These are phyloP conservation scores for Priceomyces medius DNA, from an alignment of 805 yeast species.

Conservation along the genomic window DNA sequence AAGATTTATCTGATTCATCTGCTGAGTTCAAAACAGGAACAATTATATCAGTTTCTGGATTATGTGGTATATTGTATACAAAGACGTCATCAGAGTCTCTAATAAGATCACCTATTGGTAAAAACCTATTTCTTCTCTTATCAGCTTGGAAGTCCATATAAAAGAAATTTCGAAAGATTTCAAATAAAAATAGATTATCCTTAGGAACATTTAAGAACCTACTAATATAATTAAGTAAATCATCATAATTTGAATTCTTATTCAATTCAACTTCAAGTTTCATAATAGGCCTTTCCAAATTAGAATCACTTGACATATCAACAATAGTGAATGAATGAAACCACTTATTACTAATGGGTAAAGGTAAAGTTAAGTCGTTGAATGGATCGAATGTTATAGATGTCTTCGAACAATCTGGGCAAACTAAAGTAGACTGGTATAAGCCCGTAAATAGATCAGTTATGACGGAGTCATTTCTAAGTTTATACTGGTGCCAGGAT, in stretches of 20 bases:
- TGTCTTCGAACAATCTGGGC: conserved; percentile 79
- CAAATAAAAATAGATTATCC: conserved; percentile 29
- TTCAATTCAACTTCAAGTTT: conserved; percentile 69
- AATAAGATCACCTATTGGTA: conserved; percentile 69
- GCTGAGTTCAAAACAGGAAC: conserved; percentile 59
- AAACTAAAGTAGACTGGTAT: conserved; percentile 84
- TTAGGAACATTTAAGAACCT: conserved; percentile 37
- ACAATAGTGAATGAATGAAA: conserved; percentile 59
- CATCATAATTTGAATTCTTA: conserved; percentile 61
- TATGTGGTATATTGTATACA: conserved; percentile 57
- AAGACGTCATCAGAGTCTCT: conserved; percentile 60
- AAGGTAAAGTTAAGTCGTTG: conserved; percentile 83
- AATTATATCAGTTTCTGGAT: conserved; percentile 39
- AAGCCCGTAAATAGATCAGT: conserved; percentile 86
- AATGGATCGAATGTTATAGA: conserved; percentile 93
- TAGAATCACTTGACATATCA: conserved; percentile 37
- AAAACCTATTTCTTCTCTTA: conserved; percentile 51
- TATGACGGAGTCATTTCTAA: conserved; percentile 81
- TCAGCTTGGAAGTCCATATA: conserved; percentile 65
- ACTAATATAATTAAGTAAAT: conserved; percentile 61
- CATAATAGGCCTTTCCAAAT: conserved; percentile 17
- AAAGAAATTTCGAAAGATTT: conserved; percentile 62
- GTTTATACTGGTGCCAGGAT: conserved; percentile 78
- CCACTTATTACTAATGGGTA: conserved; percentile 80
- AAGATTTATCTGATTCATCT: conserved; percentile 35